Evolutionary conservation across 768 basidiomycete species (phyloP), one percentile per base, ranked within the genome.

Genomic region (Multifurca ochricompacta): DNA sequence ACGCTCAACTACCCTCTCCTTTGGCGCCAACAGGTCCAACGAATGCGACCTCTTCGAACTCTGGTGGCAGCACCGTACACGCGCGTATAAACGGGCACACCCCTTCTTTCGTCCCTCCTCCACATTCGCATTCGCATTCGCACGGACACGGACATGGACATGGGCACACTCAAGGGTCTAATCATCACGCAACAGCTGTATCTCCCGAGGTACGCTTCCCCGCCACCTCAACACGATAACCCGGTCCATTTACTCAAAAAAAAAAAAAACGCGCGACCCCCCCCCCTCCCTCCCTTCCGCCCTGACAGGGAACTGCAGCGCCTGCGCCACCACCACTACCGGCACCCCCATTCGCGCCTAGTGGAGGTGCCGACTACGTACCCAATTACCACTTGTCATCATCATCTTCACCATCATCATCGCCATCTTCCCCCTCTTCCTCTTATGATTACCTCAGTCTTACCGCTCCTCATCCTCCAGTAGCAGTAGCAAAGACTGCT

Each of bases 61-160:
- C n/a, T n/a, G n/a, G n/a, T n/a, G n/a, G n/a, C n/a, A n/a, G n/a
- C 4, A 21, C 14, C 21, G 3, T 21, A 3, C 46, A 48, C 19
- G 37, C 46, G 3, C 46, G 48, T 14, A 42, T 36, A 28, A 44
- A 55, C 35, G 54, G 54, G 6, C 53, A 54, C 16, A 25, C 32
- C 3, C 1, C 34, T 3, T 21, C 48, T 25, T 3, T 30, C 18
- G 4, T n/a, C n/a, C n/a, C 18, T 5, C 40, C 11, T 21, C 9
- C 40, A 2, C 51, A 43, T 14, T 2, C 23, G 1, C 51, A 16
- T n/a, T n/a, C 47, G 3, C 46, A 35, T 25, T 23, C 30, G 6
- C 39, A 41, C 49, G 1, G 30, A 5, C 43, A 52, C 35, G 6
- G 45, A 13, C 51, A 42, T 32, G 50, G 27, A 6, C 42, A 43